These are phyloP conservation scores for Xylariaceae sp. DNA, from an alignment of 2,329 filamentous ascomycete species.

Conservation along the genomic window DNA sequence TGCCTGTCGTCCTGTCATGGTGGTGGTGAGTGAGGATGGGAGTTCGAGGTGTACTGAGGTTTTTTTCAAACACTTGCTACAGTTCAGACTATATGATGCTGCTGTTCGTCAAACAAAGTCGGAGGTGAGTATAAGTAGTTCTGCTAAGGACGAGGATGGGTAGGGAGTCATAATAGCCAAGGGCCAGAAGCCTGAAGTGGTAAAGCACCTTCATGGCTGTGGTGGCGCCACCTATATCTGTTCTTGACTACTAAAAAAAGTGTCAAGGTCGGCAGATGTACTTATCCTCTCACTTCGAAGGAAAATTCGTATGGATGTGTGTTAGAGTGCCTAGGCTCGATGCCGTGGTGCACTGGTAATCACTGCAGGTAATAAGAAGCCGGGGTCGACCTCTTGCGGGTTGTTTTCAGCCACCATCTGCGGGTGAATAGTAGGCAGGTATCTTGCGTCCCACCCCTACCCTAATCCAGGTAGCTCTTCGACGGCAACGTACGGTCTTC, in stretches of 20 bases:
- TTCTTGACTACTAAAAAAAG: constrained; percentile 13
- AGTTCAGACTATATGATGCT: constrained; percentile 1
- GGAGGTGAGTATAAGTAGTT: constrained; percentile 19
- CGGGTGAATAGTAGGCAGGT: constrained; percentile 10
- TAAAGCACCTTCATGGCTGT: constrained; percentile 15
- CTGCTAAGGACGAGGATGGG: constrained; percentile 9
- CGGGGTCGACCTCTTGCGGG: constrained; percentile 10
- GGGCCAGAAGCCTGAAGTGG: constrained; percentile 7
- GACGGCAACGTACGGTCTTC: constrained; percentile 11
- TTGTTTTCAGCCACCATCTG: constrained; percentile 20
- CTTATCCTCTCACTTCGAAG: constrained; percentile 4
- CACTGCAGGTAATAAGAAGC: constrained; percentile 17
- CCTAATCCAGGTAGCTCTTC: not conserved
- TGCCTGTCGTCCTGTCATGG: constrained; percentile 23
- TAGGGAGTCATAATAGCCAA: constrained; percentile 9
- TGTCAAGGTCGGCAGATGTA: constrained; percentile 17
- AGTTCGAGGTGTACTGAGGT: constrained; percentile 5
- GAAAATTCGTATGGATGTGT: not conserved
- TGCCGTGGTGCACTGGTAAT: constrained; percentile 10
- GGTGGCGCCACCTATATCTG: constrained; percentile 21
- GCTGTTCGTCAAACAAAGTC: constrained; percentile 3
- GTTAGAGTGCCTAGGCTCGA: constrained; percentile 11
- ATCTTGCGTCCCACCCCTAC: constrained; percentile 6
- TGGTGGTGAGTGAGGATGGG: not conserved
- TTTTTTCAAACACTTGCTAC: not conserved